Conservation (phyloP, 805 yeast species). For the Schwanniomyces sp. region DNA sequence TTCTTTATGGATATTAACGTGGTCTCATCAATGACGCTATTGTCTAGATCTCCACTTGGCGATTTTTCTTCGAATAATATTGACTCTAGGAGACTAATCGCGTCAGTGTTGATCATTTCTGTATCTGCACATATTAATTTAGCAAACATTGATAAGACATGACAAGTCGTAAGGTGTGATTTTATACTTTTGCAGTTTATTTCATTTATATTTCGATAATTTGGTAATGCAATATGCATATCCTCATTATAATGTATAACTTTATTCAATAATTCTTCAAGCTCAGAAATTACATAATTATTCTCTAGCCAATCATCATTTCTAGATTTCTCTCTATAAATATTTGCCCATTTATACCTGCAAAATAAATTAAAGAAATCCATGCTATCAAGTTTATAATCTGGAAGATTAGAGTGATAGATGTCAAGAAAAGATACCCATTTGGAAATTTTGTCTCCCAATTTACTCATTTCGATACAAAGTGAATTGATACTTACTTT, state of each 20-base stretch:
- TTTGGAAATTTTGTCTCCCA: constrained; percentile 43
- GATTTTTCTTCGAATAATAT: constrained; percentile 37
- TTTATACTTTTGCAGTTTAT: constrained; percentile 51
- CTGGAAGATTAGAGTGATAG: constrained; percentile 9
- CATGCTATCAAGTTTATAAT: background rate
- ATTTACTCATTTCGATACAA: constrained; percentile 34
- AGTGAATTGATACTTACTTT: constrained; percentile 32
- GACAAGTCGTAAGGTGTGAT: constrained; percentile 67
- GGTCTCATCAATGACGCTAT: constrained; percentile 9
- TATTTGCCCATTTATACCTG: constrained; percentile 37
- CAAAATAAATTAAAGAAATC: constrained; percentile 4
- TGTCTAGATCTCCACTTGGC: constrained; percentile 7
- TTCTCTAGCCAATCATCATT: constrained; percentile 31
- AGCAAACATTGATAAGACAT: constrained; percentile 67
- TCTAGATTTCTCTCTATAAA: constrained; percentile 24
- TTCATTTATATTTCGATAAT: constrained; percentile 59
- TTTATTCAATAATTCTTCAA: constrained; percentile 15
- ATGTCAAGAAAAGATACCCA: constrained; percentile 48
- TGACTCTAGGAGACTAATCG: constrained; percentile 43
- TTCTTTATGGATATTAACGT: constrained; percentile 50
- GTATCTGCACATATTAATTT: constrained; percentile 41
- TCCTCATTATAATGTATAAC: constrained; percentile 4
- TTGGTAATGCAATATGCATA: constrained; percentile 47
- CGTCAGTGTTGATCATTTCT: constrained; percentile 28
- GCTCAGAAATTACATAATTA: constrained; percentile 20